phyloP scores from a whole-genome alignment of 1,139 yeast species.

The Suhomyces taliae region DNA sequence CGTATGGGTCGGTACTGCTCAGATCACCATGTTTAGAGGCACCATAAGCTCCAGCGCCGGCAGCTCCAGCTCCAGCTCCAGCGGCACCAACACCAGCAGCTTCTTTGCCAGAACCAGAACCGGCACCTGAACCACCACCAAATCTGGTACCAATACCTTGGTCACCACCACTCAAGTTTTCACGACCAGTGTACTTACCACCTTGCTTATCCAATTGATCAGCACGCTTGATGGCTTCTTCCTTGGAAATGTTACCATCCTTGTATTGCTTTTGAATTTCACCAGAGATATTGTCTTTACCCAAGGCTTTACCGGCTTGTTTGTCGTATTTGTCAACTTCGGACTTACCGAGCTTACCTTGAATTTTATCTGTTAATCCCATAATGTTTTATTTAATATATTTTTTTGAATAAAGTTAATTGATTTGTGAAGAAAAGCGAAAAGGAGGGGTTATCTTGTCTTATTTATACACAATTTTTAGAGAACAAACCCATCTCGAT shows the following conservation, averaged over 20 bases:
- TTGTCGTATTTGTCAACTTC: conserved; percentile 18
- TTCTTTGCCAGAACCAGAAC: conserved; percentile 4
- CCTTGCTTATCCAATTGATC: conserved; percentile 30
- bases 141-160: conserved; percentile 30
- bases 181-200: conserved; percentile 29
- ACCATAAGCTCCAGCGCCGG: conserved; percentile 6
- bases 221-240: conserved; percentile 28
- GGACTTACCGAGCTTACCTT: conserved; percentile 28
- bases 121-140: conserved; percentile 17
- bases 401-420: background rate
- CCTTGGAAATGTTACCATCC: conserved; percentile 32
- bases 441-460: background rate
- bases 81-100: conserved; percentile 7
- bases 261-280: conserved; percentile 27
- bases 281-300: conserved; percentile 25
- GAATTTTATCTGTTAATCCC: conserved; percentile 40
- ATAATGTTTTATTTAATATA: conserved; percentile 13
- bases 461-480: background rate
- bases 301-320: conserved; percentile 23
- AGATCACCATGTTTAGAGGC: conserved; percentile 4
- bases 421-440: background rate
- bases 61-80: conserved; percentile 2
- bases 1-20: conserved; percentile 7
- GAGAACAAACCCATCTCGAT: too few relatives aligned
- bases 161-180: conserved; percentile 31